Percentiles rank a stretch among this genome's conserved stretches.
Conservation (phyloP, 2,329 filamentous ascomycete species). For the Exophiala calicioides region DNA sequence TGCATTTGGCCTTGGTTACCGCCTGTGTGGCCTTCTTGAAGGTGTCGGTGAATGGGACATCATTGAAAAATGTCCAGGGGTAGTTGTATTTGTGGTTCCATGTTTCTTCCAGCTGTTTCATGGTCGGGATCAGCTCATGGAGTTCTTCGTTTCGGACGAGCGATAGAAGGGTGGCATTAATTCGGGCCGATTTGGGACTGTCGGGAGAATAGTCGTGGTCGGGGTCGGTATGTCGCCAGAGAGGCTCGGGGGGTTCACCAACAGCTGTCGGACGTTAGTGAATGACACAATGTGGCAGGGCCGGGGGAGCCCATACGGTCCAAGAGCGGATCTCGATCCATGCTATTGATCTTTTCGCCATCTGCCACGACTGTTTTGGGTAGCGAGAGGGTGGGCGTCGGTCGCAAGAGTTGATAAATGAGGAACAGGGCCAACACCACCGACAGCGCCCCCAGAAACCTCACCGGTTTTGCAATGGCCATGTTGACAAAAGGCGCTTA, state of each 20-base stretch:
- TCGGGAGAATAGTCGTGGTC: constrained; percentile 76
- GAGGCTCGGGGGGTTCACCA: constrained; percentile 74
- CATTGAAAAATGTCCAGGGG: constrained; percentile 99
- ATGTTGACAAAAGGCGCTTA: constrained; percentile 49
- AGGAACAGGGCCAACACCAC: constrained; percentile 76
- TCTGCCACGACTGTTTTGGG: constrained; percentile 36
- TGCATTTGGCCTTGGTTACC: constrained; percentile 82
- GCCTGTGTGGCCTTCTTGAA: constrained; percentile 82
- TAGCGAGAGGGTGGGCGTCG: constrained; percentile 48
- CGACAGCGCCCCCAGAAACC: constrained; percentile 72
- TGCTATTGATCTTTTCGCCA: constrained; percentile 52
- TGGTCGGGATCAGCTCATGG: constrained; percentile 78
- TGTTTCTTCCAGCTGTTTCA: constrained; percentile 86
- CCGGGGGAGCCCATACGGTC: constrained; percentile 65
- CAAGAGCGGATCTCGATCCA: constrained; percentile 78
- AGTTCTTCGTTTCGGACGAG: constrained; percentile 92
- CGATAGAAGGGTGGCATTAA: constrained; percentile 88
- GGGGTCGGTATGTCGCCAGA: constrained; percentile 70
- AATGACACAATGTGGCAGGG: constrained; percentile 10
- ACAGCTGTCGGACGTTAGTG: constrained; percentile 60
- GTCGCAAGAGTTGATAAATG: constrained; percentile 69
- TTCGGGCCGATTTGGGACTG: constrained; percentile 74
- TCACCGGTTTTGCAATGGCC: constrained; percentile 82
- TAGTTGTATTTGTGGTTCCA: constrained; percentile 99
- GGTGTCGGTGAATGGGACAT: constrained; percentile 87